Evolutionary conservation across 441 rosid genomes (phyloP), one percentile per base, ranked within the genome.

Genomic region (Cnidoscolus chayamansa): DNA sequence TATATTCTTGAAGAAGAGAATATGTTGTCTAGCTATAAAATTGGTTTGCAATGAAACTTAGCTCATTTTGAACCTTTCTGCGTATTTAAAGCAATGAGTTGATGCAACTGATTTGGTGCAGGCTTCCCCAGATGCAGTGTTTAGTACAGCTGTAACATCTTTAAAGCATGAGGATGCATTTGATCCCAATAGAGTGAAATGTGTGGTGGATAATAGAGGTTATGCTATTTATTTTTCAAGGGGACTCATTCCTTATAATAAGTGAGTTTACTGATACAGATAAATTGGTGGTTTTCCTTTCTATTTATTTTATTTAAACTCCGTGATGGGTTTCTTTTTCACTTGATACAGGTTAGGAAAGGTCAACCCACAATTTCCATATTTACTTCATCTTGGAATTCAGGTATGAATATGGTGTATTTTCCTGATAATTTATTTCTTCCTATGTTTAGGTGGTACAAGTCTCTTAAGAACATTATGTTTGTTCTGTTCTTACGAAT

Each of bases 41-140:
- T 63, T 55, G 17, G 16, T 55, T 13, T 43, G 10, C 43, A 59
- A n/a, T 45, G 2, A 20, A 12, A 30, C 48, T 43, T 45, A 40
- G 68, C 35, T 16, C 25, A 37, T n/a, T 1, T 31, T 7, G 20
- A 13, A 63, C 47, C 15, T 8, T 31, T 48, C 6, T 11, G 4
- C 17, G 45, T 13, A 47, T 66, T 59, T 49, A 49, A 49, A 1
- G 53, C 53, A 49, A 11, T 1, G 15, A 12, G 3, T 49, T 51
- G 45, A 1, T 67, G 25, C 5, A 67, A 51, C 55, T 11, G 10
- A 35, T 68, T 4, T 61, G 57, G 49, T 80, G 65, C 77, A 94
- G 97, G 86, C 78, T 69, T 82, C 97, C 53, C 97, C 97, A 35
- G 97, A 94, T 90, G 98, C 98, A 31, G 98, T 94, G 77, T 92